Evolutionary conservation across 768 basidiomycete genomes (phyloP).

Genomic region (Dentipellis fragilis): DNA sequence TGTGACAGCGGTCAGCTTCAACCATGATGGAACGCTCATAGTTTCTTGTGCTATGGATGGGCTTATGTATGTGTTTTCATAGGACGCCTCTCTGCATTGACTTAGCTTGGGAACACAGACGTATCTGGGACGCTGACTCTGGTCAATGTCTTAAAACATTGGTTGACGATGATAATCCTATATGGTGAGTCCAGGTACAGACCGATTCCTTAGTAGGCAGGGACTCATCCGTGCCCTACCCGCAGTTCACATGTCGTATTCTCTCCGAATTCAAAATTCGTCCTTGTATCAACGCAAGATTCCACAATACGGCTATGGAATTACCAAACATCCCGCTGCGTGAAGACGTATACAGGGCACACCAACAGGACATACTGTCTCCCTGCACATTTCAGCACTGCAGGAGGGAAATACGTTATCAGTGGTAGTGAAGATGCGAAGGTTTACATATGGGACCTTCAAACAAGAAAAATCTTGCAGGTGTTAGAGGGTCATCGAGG

Average conservation of each 20-base stretch:
- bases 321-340: conserved; percentile 79
- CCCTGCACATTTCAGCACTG: conserved; percentile 53
- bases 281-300: conserved; percentile 88
- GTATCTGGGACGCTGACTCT: conserved; percentile 95
- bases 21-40: conserved; percentile 88
- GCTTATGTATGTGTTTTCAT: conserved; percentile 59
- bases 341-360: conserved; percentile 90
- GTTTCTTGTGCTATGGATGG: conserved; percentile 96
- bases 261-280: conserved; percentile 85
- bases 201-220: too few species aligned
- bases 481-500: conserved; percentile 74
- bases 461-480: conserved; percentile 69
- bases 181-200: conserved; percentile 49
- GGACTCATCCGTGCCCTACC: background rate
- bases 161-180: conserved; percentile 93
- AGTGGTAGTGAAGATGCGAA: conserved; percentile 89
- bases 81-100: background rate
- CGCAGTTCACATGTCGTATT: conserved; percentile 79
- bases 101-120: conserved; percentile 36
- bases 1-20: conserved; percentile 90
- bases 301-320: conserved; percentile 94
- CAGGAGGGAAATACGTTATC: conserved; percentile 60
- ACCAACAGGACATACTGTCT: conserved; percentile 79
- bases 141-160: conserved; percentile 97
- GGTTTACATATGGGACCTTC: conserved; percentile 84